A percentile compares a stretch with the other conserved stretches of the same genome.
phyloP scores from a whole-genome alignment of 164 flowering plant species.

The Amborella trichopoda region DNA sequence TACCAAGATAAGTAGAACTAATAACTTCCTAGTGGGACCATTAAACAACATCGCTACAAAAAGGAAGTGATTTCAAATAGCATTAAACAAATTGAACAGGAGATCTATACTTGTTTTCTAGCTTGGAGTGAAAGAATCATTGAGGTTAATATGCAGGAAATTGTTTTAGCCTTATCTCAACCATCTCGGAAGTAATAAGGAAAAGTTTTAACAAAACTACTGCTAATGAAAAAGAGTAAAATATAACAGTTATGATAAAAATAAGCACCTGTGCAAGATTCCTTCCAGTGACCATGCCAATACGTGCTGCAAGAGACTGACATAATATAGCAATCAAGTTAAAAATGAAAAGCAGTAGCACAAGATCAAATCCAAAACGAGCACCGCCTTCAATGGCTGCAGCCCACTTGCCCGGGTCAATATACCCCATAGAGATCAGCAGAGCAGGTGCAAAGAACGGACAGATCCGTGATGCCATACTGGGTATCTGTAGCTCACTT shows the following conservation, averaged over 20 bases:
- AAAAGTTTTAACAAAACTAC: too few species aligned
- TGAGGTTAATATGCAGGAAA: too few species aligned
- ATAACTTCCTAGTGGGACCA: too few species aligned
- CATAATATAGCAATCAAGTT: conserved; percentile 69
- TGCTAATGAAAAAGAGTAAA: neutral
- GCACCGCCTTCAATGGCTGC: conserved; percentile 86
- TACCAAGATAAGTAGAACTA: too few species aligned
- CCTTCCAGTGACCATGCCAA: conserved; percentile 68
- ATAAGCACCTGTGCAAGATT: conserved; percentile 75
- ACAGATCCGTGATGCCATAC: conserved; percentile 25
- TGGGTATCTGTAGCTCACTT: conserved; percentile 14
- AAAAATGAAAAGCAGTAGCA: conserved; percentile 38
- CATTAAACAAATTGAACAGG: too few species aligned
- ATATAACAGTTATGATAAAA: neutral
- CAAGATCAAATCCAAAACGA: conserved; percentile 68
- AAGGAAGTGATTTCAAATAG: too few species aligned
- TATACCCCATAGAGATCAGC: conserved; percentile 60
- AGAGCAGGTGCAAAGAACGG: conserved; percentile 57
- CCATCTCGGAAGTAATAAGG: too few species aligned
- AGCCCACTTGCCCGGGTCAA: conserved; percentile 98
- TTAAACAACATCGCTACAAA: too few species aligned
- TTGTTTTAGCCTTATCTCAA: too few species aligned
- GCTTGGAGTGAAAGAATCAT: too few species aligned
- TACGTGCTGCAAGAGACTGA: conserved; percentile 67
- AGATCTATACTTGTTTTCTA: too few species aligned